Evolutionary conservation across 169 alveolate genomes (phyloP), one percentile per base, ranked within the genome.

Genomic region (Besnoitia besnoiti): DNA sequence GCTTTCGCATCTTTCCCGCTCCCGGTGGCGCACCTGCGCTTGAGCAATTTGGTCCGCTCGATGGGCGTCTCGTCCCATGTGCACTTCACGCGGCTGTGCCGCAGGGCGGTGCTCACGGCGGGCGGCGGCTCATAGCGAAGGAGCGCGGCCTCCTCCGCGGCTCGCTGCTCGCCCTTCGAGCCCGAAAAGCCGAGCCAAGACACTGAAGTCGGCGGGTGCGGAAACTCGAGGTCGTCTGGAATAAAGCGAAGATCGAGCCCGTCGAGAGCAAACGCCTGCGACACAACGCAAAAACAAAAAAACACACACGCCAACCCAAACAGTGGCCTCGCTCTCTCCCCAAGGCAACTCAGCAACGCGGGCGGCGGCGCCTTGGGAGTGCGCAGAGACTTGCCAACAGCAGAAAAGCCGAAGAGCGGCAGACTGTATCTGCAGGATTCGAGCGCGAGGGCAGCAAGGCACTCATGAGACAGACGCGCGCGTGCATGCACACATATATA

Each of bases 51-150:
- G 85, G 96, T 96, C 92, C 99, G 96, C 90, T 97, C 97, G 50
- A 96, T 96, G 49, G 99, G 98, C 47, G 98, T 97, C 94, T 98
- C 97, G 85, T 99, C 99, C 99, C 99, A 99, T 40, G 99, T 97
- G 90, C 99, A 95, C 94, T 97, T 97, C 4, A 98, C 99, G 91
- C 96, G 95, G 51, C 99, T 97, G 94, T 99, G 99, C 59, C 98
- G 98, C 50, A 97, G 91, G 37, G 99, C 99, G 80, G 98, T 95
- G 85, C 97, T 97, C 61, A 94, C 94, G 91, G 96, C 97, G 59
- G 96, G 96, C 33, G 97, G 99, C 80, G 96, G 98, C 94, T 98
- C 97, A 91, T 98, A 97, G 90, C 97, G 98, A 39, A 95, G 94
- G 10, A 99, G 99, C 67, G 98, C 95, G 90, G 96, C 98, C 73